Conservation (phyloP, 2,329 filamentous ascomycete genomes). For the Diaporthe helianthi region DNA sequence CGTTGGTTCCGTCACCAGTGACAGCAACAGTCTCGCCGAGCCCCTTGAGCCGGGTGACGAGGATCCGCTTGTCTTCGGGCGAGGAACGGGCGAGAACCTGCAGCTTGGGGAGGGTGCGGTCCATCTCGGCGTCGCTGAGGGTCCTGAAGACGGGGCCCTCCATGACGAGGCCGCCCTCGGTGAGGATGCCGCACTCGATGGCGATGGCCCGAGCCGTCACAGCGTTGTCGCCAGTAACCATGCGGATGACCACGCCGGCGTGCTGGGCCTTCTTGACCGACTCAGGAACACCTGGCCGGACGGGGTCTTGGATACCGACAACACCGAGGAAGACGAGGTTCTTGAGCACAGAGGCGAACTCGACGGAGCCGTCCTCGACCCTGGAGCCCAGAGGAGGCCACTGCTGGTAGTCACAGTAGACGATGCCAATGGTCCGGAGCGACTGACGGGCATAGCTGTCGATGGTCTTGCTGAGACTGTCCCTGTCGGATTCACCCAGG, state of each 20-base stretch:
- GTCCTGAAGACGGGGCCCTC: conserved; percentile 69
- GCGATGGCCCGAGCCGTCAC: conserved; percentile 70
- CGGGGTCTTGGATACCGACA: conserved; percentile 74
- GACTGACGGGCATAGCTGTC: conserved; percentile 63
- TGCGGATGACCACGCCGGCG: conserved; percentile 71
- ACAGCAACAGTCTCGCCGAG: conserved; percentile 66
- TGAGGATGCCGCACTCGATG: conserved; percentile 66
- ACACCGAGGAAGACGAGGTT: conserved; percentile 76
- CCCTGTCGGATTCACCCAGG: conserved; percentile 2
- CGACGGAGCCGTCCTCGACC: conserved; percentile 66
- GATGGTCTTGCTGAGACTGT: conserved; percentile 61
- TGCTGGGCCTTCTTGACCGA: conserved; percentile 68
- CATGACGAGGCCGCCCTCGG: conserved; percentile 67
- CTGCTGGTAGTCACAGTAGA: conserved; percentile 75
- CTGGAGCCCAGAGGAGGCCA: conserved; percentile 72
- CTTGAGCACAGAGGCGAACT: conserved; percentile 62
- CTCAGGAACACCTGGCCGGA: conserved; percentile 66
- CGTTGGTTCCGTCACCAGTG: conserved; percentile 73
- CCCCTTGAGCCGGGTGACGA: conserved; percentile 61
- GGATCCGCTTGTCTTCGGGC: conserved; percentile 65
- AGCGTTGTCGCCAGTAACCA: conserved; percentile 67
- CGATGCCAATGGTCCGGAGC: conserved; percentile 63
- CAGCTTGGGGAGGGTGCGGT: conserved; percentile 58
- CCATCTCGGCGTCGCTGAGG: conserved; percentile 59
- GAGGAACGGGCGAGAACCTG: conserved; percentile 65